Evolutionary conservation across 176 grass and related monocot species (phyloP), one percentile per base, ranked within the genome.

Genomic region (Stipa capillata): DNA sequence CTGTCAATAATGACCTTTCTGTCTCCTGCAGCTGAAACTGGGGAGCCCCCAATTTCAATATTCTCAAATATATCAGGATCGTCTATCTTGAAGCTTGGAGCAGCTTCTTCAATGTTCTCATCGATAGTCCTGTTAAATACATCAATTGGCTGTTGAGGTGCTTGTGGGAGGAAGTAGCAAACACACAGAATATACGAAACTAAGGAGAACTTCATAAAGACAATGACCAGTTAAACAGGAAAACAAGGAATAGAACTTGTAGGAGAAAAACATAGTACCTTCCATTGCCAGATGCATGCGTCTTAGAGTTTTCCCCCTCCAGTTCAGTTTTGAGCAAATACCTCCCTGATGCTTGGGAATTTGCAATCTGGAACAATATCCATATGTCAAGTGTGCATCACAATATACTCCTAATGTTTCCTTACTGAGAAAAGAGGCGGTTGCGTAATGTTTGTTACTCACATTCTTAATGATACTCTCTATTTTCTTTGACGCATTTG

Each of bases 281-380:
- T 83, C 72, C 65, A 72, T 39, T 80, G 62, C 88, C 90, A 68
- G 80, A 85, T 83, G 84, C 37, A 74, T 76, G 65, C 42, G 11
- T 76, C 83, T 81, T 99, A 54, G 86, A 84, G 68, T 62, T 89
- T 87, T 95, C 81, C 31, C 80, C 48, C 67, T 86, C 96, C 65
- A 93, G 35, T 69, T 67, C 88, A 78, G 90, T 74, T 83, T 95
- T 99, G 71, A 99, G 87, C 71, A 93, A 84, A 84, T 99, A 99
- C 70, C 64, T 83, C 47, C 92, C 96, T 43, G 96, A 72, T 35
- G 85, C 88, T 87, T 99, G 92, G 69, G 50, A 92, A 91, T 34
- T 87, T 61, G 92, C 92, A 91, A 99, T 95, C 97, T 99, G 84
- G 43, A 84, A 54, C 54, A 71, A 81, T 36, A 74, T 73, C 45